Conservation (phyloP, 169 alveolate genomes). For the Eimeria maxima region DNA sequence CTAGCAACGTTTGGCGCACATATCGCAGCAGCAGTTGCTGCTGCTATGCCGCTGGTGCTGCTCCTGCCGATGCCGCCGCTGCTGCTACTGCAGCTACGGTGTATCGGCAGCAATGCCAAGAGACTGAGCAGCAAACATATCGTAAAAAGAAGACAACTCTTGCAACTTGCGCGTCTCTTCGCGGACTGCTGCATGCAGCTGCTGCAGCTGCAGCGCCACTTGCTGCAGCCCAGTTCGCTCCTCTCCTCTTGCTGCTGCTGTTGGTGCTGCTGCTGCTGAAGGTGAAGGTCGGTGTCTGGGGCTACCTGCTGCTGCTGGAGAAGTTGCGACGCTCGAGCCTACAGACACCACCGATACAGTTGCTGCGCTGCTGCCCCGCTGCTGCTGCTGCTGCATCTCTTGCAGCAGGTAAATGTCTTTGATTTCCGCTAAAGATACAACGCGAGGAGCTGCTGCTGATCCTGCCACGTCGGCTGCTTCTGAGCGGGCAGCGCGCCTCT, state of each 20-base stretch:
- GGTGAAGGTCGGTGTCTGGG: not conserved
- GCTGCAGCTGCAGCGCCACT: constrained; percentile 43
- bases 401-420: constrained; percentile 11
- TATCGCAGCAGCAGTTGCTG: too few relatives aligned
- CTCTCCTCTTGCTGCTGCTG: constrained; percentile 10
- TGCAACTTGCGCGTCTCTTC: constrained; percentile 30
- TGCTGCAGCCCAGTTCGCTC: constrained; percentile 21
- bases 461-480: not conserved
- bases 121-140: constrained; percentile 39
- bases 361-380: not conserved
- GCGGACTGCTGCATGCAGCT: constrained; percentile 40
- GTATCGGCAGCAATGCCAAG: constrained; percentile 14
- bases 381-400: too few relatives aligned
- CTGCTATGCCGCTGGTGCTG: not conserved
- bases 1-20: too few relatives aligned
- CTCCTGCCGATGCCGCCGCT: not conserved
- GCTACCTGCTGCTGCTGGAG: not conserved
- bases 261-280: not conserved
- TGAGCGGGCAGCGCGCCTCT: not conserved
- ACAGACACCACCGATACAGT: constrained; percentile 28
- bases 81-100: constrained; percentile 12
- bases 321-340: not conserved
- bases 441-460: constrained; percentile 24
- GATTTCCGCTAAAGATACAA: not conserved
- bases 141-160: not conserved